These are phyloP conservation scores for Tolypocladium tundrense DNA, from an alignment of 2,329 filamentous ascomycete species.

Conservation along the genomic window DNA sequence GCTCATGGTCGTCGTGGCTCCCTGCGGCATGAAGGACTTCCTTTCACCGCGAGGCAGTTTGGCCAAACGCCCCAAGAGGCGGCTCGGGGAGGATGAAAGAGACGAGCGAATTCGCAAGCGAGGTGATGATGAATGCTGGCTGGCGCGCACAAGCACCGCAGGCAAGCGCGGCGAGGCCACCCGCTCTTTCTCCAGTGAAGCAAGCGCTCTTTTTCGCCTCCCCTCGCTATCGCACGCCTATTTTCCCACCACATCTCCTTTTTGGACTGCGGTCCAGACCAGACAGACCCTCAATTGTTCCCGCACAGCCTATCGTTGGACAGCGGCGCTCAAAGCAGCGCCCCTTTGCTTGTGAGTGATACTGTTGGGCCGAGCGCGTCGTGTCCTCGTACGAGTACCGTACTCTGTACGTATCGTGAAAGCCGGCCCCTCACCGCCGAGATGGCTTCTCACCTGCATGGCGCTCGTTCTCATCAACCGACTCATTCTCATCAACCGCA, in stretches of 20 bases:
- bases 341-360: not conserved
- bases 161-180: not conserved
- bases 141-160: not conserved
- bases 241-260: not conserved
- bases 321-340: not conserved
- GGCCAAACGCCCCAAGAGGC: not conserved
- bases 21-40: not conserved
- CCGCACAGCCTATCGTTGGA: not conserved
- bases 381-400: not conserved
- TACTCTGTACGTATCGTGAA: not conserved
- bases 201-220: not conserved
- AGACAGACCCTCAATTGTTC: not conserved
- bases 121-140: not conserved
- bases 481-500: not conserved
- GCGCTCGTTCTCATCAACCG: not conserved
- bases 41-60: not conserved
- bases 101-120: not conserved
- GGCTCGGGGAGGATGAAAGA: not conserved
- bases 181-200: not conserved
- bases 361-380: not conserved
- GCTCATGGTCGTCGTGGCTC: constrained; percentile 8
- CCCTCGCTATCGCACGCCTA: not conserved
- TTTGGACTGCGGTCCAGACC: not conserved
- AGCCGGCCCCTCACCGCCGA: too few relatives aligned
- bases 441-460: not conserved